phyloP scores from a whole-genome alignment of 805 yeast genomes.

The Wickerhamiella hasegawae region DNA sequence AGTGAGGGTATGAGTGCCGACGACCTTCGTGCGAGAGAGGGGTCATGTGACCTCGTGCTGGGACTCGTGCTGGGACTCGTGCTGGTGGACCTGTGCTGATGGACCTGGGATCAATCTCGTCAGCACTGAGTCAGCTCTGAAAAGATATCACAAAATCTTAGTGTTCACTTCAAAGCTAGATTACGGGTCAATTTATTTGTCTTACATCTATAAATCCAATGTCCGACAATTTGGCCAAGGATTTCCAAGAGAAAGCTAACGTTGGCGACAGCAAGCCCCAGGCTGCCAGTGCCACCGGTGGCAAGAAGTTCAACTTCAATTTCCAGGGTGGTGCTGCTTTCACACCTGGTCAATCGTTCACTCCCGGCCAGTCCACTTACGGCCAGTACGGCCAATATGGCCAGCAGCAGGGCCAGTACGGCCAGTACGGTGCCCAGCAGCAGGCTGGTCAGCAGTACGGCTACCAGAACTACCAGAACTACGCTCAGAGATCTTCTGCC shows the following conservation, averaged over 20 bases:
- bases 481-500: conserved; percentile 11
- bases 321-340: conserved; percentile 13
- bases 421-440: conserved; percentile 6
- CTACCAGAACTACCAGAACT: conserved; percentile 16
- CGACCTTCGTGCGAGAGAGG: no score
- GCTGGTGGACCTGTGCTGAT: no score
- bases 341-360: conserved; percentile 8
- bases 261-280: conserved; percentile 10
- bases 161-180: no score
- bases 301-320: conserved; percentile 15
- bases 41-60: no score
- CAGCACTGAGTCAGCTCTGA: no score
- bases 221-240: conserved; percentile 16
- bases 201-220: conserved; percentile 1
- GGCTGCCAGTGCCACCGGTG: background rate
- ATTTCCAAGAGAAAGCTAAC: conserved; percentile 16
- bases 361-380: background rate
- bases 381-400: conserved; percentile 8
- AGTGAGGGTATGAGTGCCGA: no score
- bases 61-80: no score
- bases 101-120: no score
- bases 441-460: no score
- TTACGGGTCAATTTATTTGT: no score
- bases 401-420: conserved; percentile 2
- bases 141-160: no score